Base-by-base conservation (phyloP, 2,329 filamentous ascomycete species). In the Canariomyces notabilis region DNA sequence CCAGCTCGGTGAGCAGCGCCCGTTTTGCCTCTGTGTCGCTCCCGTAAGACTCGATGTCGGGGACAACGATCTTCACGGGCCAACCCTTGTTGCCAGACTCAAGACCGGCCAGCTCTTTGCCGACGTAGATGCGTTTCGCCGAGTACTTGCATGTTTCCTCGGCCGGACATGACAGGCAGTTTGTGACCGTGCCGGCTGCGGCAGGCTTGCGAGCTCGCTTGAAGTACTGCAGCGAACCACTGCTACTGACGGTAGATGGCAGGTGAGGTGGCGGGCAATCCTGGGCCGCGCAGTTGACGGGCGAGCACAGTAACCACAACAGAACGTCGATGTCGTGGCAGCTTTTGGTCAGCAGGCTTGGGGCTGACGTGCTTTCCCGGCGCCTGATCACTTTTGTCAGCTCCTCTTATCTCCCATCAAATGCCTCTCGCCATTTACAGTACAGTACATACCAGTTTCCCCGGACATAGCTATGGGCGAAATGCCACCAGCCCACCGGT, bases 401-500 rank as follows among this genome's bases (percentile, higher is more conserved):
- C 20, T 21, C 11, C 4, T 20, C 14, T 18, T 19, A 2, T 14
- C 21, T 18, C 11, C 26, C 9, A 15, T 7, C 11, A 9, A 2
- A 14, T 18, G 33, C 14, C 31, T 5, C 4, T 29, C 14, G 4
- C 4, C 26, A 39, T 38, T 5, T 22, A n/a, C n/a, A n/a, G n/a
- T n/a, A n/a, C n/a, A n/a, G n/a, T 38, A 15, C 42, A 34, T 45
- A 45, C 46, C 93, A 97, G 67, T 97, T 96, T 14, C 93, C 93
- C 37, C 87, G 79, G 29, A 97, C 91, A 58, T 91, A 95, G 34
- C 83, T 89, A 64, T 95, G 90, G 0, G 85, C 76, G 63, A 94
- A 97, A 64, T 97, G 93, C 88, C 89, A 97, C 83, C 86, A 95
- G 1, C 93, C 93, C 0, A 98, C 84, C 0, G 93, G 93, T 64